Percentiles rank a stretch among this genome's conserved stretches.
Conservation (phyloP, 441 rosid genomes). For the Erysimum pusillum region DNA sequence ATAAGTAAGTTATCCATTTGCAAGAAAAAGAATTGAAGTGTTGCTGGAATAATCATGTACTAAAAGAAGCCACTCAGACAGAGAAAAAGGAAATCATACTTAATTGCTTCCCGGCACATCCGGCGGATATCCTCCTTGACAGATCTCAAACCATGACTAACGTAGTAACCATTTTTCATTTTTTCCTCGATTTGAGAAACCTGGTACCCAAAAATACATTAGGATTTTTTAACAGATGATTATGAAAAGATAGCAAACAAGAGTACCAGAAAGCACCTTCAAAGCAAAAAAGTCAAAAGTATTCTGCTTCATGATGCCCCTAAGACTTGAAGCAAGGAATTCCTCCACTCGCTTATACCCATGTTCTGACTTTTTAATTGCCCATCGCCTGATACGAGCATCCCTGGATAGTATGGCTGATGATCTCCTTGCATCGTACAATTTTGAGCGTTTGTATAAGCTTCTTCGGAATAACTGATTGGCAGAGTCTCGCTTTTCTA, state of each 20-base stretch:
- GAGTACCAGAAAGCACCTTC: slow-evolving; percentile 65
- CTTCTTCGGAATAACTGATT: slow-evolving; percentile 86
- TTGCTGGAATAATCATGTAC: slow-evolving; percentile 22
- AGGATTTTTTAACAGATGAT: slow-evolving; percentile 30
- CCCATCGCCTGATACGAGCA: slow-evolving; percentile 97
- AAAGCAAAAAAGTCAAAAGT: slow-evolving; percentile 84
- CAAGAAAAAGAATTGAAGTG: slow-evolving; percentile 21
- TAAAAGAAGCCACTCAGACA: slow-evolving; percentile 19
- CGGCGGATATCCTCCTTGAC: slow-evolving; percentile 97
- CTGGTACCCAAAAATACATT: slow-evolving; percentile 55
- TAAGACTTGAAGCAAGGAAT: slow-evolving; percentile 89
- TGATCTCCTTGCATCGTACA: slow-evolving; percentile 94
- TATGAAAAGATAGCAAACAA: slow-evolving; percentile 21
- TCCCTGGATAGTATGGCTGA: slow-evolving; percentile 95
- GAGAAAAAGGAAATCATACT: slow-evolving; percentile 60
- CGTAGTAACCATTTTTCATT: slow-evolving; percentile 89
- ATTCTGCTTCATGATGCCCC: slow-evolving; percentile 96
- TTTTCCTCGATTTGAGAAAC: slow-evolving; percentile 89
- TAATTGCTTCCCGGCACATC: slow-evolving; percentile 99
- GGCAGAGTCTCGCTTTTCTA: slow-evolving; percentile 92
- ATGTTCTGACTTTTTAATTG: slow-evolving; percentile 86
- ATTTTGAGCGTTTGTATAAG: slow-evolving; percentile 91
- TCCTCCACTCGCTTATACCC: slow-evolving; percentile 95
- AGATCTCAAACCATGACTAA: slow-evolving; percentile 82
- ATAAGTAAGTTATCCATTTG: slow-evolving; percentile 17